Conservation (phyloP, 495 filamentous ascomycete species). For the Penicillium arizonense region DNA sequence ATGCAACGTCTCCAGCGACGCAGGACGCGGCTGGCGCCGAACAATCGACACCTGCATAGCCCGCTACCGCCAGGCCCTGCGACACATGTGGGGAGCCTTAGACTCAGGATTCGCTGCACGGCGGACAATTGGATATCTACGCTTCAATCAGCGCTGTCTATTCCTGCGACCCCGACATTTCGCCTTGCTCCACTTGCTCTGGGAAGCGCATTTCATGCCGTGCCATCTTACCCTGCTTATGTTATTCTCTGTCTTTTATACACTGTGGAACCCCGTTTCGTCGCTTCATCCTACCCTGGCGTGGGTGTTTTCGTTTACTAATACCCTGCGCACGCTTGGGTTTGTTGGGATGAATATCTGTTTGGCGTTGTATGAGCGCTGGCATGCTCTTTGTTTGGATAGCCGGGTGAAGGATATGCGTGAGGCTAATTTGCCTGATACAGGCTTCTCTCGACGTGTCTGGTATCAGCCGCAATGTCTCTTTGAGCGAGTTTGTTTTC, state of each 20-base stretch:
- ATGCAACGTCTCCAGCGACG: slow-evolving; percentile 61
- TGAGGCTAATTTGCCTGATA: slow-evolving; percentile 57
- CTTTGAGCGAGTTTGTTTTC: slow-evolving; percentile 56
- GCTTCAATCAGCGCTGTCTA: slow-evolving; percentile 21
- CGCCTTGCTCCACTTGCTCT: slow-evolving; percentile 57
- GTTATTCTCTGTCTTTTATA: slow-evolving; percentile 56
- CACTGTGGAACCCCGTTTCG: slow-evolving; percentile 43
- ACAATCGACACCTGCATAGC: slow-evolving; percentile 52
- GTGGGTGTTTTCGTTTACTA: slow-evolving; percentile 56
- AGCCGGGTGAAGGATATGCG: slow-evolving; percentile 61
- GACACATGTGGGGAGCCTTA: slow-evolving; percentile 73
- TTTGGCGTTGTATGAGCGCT: slow-evolving; percentile 60
- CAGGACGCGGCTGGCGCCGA: slow-evolving; percentile 42
- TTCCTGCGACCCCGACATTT: slow-evolving; percentile 30
- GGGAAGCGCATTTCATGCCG: slow-evolving; percentile 69
- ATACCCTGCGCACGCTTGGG: slow-evolving; percentile 53
- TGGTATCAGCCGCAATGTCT: slow-evolving; percentile 47
- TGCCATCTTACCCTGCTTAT: slow-evolving; percentile 60
- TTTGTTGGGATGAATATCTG: slow-evolving; percentile 59
- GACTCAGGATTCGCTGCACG: slow-evolving; percentile 60
- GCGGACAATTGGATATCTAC: slow-evolving; percentile 24
- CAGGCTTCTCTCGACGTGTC: slow-evolving; percentile 54
- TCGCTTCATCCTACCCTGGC: slow-evolving; percentile 47
- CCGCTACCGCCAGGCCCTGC: slow-evolving; percentile 62
- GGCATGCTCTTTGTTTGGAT: slow-evolving; percentile 54